Conservation (phyloP, 768 basidiomycete genomes). For the Collybia mongolica region DNA sequence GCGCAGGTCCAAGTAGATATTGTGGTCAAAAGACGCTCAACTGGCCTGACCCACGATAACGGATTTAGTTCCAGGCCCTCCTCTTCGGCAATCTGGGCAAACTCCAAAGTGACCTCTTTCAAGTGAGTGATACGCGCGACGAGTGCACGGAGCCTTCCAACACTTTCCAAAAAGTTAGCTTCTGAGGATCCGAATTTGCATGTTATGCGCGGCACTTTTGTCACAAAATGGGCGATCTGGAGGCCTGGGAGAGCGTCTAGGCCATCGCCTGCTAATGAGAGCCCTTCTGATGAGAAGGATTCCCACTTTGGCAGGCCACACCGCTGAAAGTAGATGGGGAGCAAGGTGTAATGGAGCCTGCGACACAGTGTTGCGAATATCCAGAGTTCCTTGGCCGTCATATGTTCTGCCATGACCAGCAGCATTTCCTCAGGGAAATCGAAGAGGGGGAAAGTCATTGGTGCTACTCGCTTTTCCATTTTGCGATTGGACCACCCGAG, state of each 20-base stretch:
- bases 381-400: neutral
- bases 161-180: neutral
- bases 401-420: neutral
- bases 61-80: neutral
- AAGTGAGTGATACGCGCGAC: neutral
- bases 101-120: neutral
- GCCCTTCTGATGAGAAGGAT: neutral
- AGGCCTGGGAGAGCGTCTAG: neutral
- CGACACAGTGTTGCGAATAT: neutral
- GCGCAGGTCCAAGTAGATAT: neutral
- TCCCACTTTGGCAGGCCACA: neutral
- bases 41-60: slow-evolving; percentile 1
- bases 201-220: neutral
- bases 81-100: neutral
- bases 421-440: slow-evolving; percentile 3
- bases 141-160: neutral
- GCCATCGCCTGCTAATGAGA: neutral
- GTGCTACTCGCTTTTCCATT: neutral
- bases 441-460: neutral
- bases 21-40: neutral
- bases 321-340: neutral
- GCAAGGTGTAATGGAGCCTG: neutral
- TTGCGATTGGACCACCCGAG: too few relatives aligned
- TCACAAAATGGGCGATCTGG: neutral
- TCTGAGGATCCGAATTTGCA: neutral